Evolutionary conservation across 192 early-diverging fungal species (phyloP), one percentile per base, ranked within the genome.

Genomic region (Mortierella hygrophila): DNA sequence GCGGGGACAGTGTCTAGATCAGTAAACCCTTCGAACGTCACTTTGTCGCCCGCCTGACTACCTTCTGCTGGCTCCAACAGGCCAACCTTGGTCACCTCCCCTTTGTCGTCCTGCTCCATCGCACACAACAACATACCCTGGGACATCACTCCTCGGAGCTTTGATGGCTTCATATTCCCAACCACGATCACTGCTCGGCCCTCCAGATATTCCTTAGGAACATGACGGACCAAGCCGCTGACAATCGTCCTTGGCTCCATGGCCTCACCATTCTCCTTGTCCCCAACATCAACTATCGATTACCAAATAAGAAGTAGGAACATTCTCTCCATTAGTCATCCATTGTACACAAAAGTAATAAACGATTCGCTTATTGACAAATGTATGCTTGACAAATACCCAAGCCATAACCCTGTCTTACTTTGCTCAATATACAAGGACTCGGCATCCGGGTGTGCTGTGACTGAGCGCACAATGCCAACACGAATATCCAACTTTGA

Each of bases 101-200:
- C 84, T 9, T 78, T 60, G 0, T 42, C 15, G 54, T 93, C 89
- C 38, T 88, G 37, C 49, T 88, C 92, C 52, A 90, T 89, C 9
- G 93, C 93, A 75, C 92, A 92, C 9, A 95, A 47, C 32, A 95
- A 76, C 93, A 94, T 94, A 23, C 93, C 94, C 69, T 94, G 77
- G 0, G 94, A 95, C 72, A 89, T 70, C 0, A 95, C 89, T 2
- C 94, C 94, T n/a, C 91, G 86, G 37, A 95, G 90, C 76, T 91
- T 92, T 40, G 90, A 88, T 4, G 94, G 92, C 73, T 95, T 95
- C 86, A 95, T 83, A 69, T 95, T 95, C 38, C 76, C 78, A 18
- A 94, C 90, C 10, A 94, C 92, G 26, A 95, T 89, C 1, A 91
- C 84, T 18, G 84, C 88, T 13, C 89, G 85, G 60, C 91, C 91